Conservation (phyloP, 148 eudicot genomes). For the Camellia lanceoleosa region DNA sequence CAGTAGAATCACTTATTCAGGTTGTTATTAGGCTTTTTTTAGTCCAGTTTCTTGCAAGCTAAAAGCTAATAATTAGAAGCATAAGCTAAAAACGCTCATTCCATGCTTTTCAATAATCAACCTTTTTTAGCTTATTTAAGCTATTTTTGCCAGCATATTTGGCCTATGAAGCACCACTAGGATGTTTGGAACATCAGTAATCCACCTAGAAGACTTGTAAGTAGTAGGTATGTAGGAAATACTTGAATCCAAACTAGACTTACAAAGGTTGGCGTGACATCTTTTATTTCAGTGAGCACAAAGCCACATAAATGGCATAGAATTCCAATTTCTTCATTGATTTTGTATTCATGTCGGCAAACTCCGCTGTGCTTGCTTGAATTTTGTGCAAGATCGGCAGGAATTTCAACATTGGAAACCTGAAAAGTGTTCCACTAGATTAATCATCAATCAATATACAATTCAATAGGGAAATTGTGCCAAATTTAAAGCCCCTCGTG, state of each 20-base stretch:
- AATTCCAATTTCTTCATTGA: conserved; percentile 85
- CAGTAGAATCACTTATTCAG: neutral
- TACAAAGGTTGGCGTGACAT: conserved; percentile 81
- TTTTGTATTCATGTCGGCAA: conserved; percentile 74
- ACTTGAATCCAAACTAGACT: conserved; percentile 28
- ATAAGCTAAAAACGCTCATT: too few species aligned
- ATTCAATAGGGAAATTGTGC: neutral
- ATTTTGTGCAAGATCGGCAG: conserved; percentile 29
- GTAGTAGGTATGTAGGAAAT: neutral
- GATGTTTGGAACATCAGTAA: neutral
- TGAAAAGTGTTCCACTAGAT: conserved; percentile 23
- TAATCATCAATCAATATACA: neutral
- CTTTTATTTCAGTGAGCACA: conserved; percentile 80
- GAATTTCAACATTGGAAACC: conserved; percentile 36
- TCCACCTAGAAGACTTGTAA: neutral
- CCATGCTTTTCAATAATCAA: too few species aligned
- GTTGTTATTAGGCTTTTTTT: neutral
- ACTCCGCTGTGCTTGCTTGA: conserved; percentile 23
- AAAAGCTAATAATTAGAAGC: too few species aligned
- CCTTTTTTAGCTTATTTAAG: too few species aligned
- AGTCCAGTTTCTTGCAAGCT: too few species aligned
- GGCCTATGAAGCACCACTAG: neutral
- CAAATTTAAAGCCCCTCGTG: neutral
- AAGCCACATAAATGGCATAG: conserved; percentile 76
- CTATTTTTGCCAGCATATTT: neutral